These are phyloP conservation scores for Eremothecium coryli DNA, from an alignment of 1,139 yeast genomes.

Conservation along the genomic window DNA sequence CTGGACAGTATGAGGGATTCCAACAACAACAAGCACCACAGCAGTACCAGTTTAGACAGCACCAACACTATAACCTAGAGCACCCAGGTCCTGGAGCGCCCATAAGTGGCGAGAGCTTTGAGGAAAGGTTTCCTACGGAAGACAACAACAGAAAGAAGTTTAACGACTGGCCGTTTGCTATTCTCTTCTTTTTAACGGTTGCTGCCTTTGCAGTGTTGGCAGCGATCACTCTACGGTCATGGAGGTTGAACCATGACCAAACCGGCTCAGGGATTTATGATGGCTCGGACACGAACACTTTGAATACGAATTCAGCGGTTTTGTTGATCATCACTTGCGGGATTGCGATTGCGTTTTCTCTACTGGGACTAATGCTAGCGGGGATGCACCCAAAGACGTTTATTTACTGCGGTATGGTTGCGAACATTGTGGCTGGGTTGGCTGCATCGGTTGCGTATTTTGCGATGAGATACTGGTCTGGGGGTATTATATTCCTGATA, in stretches of 20 bases:
- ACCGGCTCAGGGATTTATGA: slow-evolving; percentile 64
- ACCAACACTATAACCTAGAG: slow-evolving; percentile 25
- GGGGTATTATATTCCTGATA: slow-evolving; percentile 66
- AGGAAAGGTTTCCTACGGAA: slow-evolving; percentile 30
- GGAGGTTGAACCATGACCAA: slow-evolving; percentile 43
- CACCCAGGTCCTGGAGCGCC: slow-evolving; percentile 36
- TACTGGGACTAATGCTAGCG: slow-evolving; percentile 50
- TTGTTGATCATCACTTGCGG: slow-evolving; percentile 60
- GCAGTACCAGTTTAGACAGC: slow-evolving; percentile 25
- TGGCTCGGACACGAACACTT: slow-evolving; percentile 43
- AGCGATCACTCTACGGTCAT: slow-evolving; percentile 57
- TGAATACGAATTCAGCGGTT: slow-evolving; percentile 66
- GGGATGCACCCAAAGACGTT: slow-evolving; percentile 57
- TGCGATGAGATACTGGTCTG: slow-evolving; percentile 56
- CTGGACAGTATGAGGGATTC: background rate
- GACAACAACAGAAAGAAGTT: slow-evolving; percentile 49
- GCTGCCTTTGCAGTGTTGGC: slow-evolving; percentile 68
- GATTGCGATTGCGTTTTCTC: slow-evolving; percentile 51
- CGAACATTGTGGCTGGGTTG: slow-evolving; percentile 59
- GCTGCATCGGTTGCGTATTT: slow-evolving; percentile 72
- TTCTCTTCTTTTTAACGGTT: slow-evolving; percentile 52
- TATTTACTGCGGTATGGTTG: slow-evolving; percentile 58
- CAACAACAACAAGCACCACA: slow-evolving; percentile 7
- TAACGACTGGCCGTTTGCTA: slow-evolving; percentile 66
- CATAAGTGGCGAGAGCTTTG: slow-evolving; percentile 55